Conservation (phyloP, 306 rosid species). For the Sesbania bispinosa region DNA sequence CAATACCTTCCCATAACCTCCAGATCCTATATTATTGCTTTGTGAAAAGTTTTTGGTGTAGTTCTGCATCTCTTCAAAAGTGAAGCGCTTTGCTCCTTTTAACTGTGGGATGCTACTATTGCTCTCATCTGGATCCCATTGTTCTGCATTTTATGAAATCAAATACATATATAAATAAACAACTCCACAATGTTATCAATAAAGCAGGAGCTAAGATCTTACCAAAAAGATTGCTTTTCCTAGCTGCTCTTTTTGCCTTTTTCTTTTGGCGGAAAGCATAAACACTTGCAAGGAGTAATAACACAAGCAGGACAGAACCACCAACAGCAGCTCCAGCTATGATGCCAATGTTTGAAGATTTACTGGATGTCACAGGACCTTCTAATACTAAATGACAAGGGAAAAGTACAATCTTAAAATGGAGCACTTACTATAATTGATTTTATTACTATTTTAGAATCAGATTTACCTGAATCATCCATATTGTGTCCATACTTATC, state of each 20-base stretch:
- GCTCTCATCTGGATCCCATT: conserved; percentile 40
- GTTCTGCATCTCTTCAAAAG: conserved; percentile 62
- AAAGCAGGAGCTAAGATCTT: background rate
- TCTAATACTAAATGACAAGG: background rate
- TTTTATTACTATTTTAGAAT: background rate
- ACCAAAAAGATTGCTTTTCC: conserved; percentile 44
- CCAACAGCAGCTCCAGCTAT: conserved; percentile 70
- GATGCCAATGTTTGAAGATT: conserved; percentile 36
- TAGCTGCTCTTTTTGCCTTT: conserved; percentile 38
- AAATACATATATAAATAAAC: too few relatives aligned
- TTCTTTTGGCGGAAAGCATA: conserved; percentile 56
- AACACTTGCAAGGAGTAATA: conserved; percentile 41
- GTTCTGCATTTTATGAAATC: conserved; percentile 39
- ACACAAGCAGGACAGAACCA: conserved; percentile 47
- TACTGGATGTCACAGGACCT: conserved; percentile 8
- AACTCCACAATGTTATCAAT: too few relatives aligned
- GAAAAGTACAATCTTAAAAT: background rate
- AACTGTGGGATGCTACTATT: conserved; percentile 45
- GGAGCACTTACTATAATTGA: background rate
- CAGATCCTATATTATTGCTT: conserved; percentile 38
- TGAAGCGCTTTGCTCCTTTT: conserved; percentile 66
- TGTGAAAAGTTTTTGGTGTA: conserved; percentile 45
- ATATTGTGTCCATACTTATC: background rate
- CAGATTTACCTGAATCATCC: conserved; percentile 33
- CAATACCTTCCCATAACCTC: conserved; percentile 77